phyloP scores from a whole-genome alignment of 345 rosid species.

The Isatis tinctoria region DNA sequence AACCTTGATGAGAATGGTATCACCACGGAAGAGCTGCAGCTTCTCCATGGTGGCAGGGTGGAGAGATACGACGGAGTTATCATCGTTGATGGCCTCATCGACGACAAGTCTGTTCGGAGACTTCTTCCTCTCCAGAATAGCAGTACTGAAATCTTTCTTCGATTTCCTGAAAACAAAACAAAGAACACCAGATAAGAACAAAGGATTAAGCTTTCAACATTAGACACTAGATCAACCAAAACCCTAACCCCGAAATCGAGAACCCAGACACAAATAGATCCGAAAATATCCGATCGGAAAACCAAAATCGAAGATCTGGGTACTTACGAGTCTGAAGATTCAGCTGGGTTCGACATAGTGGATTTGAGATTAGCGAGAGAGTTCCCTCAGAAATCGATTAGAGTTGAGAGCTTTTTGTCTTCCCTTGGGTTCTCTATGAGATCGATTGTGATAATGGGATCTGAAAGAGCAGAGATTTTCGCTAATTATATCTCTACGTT shows the following conservation, averaged over 20 bases:
- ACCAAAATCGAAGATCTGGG: slow-evolving; percentile 41
- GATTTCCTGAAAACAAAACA: slow-evolving; percentile 46
- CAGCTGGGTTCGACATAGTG: slow-evolving; percentile 70
- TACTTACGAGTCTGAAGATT: slow-evolving; percentile 87
- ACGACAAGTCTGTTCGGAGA: slow-evolving; percentile 85
- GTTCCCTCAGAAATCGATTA: slow-evolving; percentile 10
- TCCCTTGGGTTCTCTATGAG: background rate
- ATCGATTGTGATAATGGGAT: slow-evolving; percentile 32
- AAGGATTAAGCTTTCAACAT: background rate
- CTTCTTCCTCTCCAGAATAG: slow-evolving; percentile 94
- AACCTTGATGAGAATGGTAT: slow-evolving; percentile 93
- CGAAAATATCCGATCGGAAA: background rate
- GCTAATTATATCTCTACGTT: slow-evolving; percentile 34
- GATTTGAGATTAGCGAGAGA: slow-evolving; percentile 4
- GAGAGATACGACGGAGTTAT: slow-evolving; percentile 85
- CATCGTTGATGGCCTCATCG: slow-evolving; percentile 89
- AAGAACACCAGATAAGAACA: background rate
- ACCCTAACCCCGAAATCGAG: slow-evolving; percentile 18
- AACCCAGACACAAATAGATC: slow-evolving; percentile 5
- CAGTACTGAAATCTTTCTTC: slow-evolving; percentile 92
- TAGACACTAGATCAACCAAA: background rate
- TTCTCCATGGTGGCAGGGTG: slow-evolving; percentile 98
- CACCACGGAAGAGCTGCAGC: slow-evolving; percentile 98
- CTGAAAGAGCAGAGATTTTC: slow-evolving; percentile 13
- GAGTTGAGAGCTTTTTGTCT: slow-evolving; percentile 18